These are phyloP conservation scores for Yamadazyma taylorii DNA, from an alignment of 1,139 yeast species.

Conservation along the genomic window DNA sequence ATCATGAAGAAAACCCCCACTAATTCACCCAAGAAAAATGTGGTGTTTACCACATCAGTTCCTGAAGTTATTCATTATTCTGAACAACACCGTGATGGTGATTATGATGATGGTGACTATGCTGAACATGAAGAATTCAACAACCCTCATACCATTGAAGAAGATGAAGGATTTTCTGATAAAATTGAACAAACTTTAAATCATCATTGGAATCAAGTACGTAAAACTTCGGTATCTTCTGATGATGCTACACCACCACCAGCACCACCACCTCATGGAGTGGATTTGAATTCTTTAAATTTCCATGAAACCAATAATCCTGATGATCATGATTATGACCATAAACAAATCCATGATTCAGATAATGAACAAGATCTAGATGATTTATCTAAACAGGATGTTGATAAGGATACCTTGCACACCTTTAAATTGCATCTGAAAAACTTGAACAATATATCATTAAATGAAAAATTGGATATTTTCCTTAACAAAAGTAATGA, in stretches of 20 bases:
- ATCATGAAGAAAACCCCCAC: slow-evolving; percentile 37
- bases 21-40: slow-evolving; percentile 40
- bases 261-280: slow-evolving; percentile 31
- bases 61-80: slow-evolving; percentile 42
- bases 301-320: slow-evolving; percentile 4
- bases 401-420: slow-evolving; percentile 23
- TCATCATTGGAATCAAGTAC: slow-evolving; percentile 29
- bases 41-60: slow-evolving; percentile 33
- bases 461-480: slow-evolving; percentile 41
- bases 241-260: slow-evolving; percentile 32
- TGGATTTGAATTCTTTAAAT: slow-evolving; percentile 10
- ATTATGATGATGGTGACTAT: slow-evolving; percentile 8
- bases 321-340: slow-evolving; percentile 5
- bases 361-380: slow-evolving; percentile 1
- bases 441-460: slow-evolving; percentile 32
- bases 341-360: too few species aligned
- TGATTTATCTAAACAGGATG: slow-evolving; percentile 14
- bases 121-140: too few species aligned
- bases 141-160: slow-evolving; percentile 5
- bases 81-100: slow-evolving; percentile 11
- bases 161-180: slow-evolving; percentile 12
- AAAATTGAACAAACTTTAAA: slow-evolving; percentile 16
- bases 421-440: slow-evolving; percentile 27
- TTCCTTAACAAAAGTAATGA: slow-evolving; percentile 20
- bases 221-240: slow-evolving; percentile 11